Percentiles rank a stretch among this genome's conserved stretches.
These are phyloP conservation scores for Erodium texanum DNA, from an alignment of 441 rosid genomes.

Conservation along the genomic window DNA sequence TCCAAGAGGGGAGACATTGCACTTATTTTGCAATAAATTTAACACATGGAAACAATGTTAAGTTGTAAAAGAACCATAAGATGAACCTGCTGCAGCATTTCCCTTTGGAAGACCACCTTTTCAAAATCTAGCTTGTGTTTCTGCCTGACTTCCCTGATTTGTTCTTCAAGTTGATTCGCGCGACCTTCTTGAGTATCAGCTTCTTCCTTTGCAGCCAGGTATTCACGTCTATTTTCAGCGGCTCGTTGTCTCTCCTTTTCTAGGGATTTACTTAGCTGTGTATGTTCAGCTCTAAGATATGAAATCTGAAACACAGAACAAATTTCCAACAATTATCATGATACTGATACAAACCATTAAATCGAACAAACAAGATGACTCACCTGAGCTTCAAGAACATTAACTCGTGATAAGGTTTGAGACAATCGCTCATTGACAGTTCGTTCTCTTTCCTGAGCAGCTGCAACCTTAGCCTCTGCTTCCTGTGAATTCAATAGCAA, in stretches of 20 bases:
- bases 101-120: constrained; percentile 62
- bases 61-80: constrained; percentile 9
- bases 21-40: background rate
- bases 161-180: constrained; percentile 74
- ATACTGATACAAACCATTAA: constrained; percentile 12
- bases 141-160: constrained; percentile 64
- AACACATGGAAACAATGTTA: background rate
- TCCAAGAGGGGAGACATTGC: background rate
- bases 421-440: constrained; percentile 85
- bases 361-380: constrained; percentile 10
- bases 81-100: constrained; percentile 77
- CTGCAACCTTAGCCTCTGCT: constrained; percentile 86
- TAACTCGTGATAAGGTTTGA: constrained; percentile 82
- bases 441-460: constrained; percentile 85
- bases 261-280: constrained; percentile 81
- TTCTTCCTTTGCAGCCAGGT: constrained; percentile 92
- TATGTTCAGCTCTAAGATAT: constrained; percentile 89
- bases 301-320: constrained; percentile 50
- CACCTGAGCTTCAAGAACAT: constrained; percentile 98
- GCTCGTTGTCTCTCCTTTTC: constrained; percentile 99
- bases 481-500: constrained; percentile 44
- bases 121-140: constrained; percentile 88
- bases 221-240: constrained; percentile 92
- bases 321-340: constrained; percentile 23
- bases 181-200: constrained; percentile 91